Evolutionary conservation across 208 protist species (phyloP).

Genomic region (Phytomonas sp.): DNA sequence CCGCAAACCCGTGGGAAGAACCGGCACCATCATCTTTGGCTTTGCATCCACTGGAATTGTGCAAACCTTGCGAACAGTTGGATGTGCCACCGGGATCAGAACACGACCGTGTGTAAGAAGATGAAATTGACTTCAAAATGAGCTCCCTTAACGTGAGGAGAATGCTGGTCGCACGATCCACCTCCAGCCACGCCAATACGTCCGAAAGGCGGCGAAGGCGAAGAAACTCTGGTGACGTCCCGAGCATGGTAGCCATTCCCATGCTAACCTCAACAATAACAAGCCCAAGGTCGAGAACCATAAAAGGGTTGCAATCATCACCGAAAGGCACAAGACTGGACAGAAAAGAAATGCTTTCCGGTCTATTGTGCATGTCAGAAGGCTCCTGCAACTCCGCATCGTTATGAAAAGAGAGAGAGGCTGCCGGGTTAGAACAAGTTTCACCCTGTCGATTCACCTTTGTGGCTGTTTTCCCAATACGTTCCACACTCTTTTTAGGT

Average conservation of each 20-base stretch:
- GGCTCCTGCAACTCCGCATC: neutral
- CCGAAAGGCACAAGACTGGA: constrained; percentile 11
- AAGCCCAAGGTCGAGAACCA: constrained; percentile 25
- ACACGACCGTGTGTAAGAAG: neutral
- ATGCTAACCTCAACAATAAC: constrained; percentile 44
- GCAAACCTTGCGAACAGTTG: neutral
- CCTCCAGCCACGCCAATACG: constrained; percentile 36
- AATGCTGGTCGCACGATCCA: constrained; percentile 18
- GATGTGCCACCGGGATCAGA: neutral
- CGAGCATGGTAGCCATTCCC: constrained; percentile 34
- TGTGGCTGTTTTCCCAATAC: neutral
- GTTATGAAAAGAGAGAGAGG: neutral
- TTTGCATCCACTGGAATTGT: neutral
- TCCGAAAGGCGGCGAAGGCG: constrained; percentile 24
- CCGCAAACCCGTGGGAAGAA: constrained; percentile 2
- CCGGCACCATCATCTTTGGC: constrained; percentile 8
- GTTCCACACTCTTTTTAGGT: neutral
- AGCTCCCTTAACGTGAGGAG: constrained; percentile 6
- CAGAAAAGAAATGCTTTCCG: neutral
- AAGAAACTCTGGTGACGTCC: constrained; percentile 23
- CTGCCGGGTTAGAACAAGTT: neutral
- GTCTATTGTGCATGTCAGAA: neutral
- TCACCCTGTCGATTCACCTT: neutral
- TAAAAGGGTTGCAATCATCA: constrained; percentile 29
- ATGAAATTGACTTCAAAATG: neutral